Evolutionary conservation across 352 stramenopile species (phyloP), one percentile per base, ranked within the genome.

Genomic region (Phytophthora rubi): DNA sequence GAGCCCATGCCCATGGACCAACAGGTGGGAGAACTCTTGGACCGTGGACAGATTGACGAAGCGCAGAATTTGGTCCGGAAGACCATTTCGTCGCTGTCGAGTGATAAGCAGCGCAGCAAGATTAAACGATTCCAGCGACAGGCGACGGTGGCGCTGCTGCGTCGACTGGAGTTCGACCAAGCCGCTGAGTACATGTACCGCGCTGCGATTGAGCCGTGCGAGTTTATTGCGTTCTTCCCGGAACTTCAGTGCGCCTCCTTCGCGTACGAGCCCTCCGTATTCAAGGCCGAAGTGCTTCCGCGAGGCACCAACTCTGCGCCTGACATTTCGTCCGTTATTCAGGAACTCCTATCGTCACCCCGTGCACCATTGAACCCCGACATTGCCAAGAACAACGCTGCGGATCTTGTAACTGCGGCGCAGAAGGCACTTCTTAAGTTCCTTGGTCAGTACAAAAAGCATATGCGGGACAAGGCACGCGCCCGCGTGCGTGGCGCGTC

Each of bases 121-220:
- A 94, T 94, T 53, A 94, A 94, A 73, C 87, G 89, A 6, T 96
- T 96, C 71, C 89, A 96, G 69, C 86, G 89, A 12, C 89, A 96
- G 49, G 87, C 88, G 2, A 91, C 83, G 1, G 86, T 96, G 39
- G 87, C 89, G 55, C 59, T 96, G 18, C 65, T 96, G 23, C 82
- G 86, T 16, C 77, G 89, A 6, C 83, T 94, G 35, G 89, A 96
- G 68, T 96, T 96, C 44, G 85, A 91, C 28, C 53, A 76, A 1
- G 89, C 86, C 0, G 83, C 81, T 8, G 89, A 96, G 48, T 94
- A 94, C 55, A 93, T 96, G 83, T 96, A 94, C 65, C 86, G 86
- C 16, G 88, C 89, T 12, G 87, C 86, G 0, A 88, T 96, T 15
- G 89, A 96, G 65, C 87, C 87, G 47, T 93, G 85, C 62, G 89